Conservation (phyloP, 495 filamentous ascomycete species). For the Aspergillus hancockii region DNA sequence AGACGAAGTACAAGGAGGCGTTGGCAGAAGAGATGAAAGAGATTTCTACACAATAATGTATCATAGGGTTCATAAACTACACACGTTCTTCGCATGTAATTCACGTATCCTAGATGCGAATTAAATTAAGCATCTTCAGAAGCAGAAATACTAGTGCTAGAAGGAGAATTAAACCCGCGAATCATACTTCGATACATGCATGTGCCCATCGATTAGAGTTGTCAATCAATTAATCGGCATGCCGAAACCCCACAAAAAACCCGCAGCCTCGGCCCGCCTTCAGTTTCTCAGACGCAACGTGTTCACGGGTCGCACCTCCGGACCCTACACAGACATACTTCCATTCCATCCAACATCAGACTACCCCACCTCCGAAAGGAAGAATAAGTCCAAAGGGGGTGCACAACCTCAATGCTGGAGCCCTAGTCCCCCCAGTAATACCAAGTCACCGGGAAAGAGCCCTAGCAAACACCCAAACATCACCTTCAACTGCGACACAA, state of each 20-base stretch:
- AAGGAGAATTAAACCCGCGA: not conserved
- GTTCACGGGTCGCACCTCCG: slow-evolving; percentile 17
- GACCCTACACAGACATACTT: not conserved
- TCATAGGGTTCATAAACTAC: not conserved
- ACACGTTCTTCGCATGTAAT: not conserved
- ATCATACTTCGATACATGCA: not conserved
- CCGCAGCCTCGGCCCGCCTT: slow-evolving; percentile 26
- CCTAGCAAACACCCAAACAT: not conserved
- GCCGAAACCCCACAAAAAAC: slow-evolving; percentile 33
- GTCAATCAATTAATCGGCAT: slow-evolving; percentile 27
- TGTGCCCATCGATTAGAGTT: not conserved
- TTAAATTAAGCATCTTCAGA: not conserved
- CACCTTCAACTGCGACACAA: no score
- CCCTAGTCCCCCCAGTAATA: not conserved
- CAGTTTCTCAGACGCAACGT: slow-evolving; percentile 19
- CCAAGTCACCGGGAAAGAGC: not conserved
- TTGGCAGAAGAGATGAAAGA: slow-evolving; percentile 58
- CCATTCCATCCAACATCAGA: not conserved
- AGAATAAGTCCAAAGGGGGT: not conserved
- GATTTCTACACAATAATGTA: slow-evolving; percentile 9
- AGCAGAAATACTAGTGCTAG: not conserved
- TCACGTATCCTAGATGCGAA: not conserved
- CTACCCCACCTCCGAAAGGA: not conserved
- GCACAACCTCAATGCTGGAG: not conserved
- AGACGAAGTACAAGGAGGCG: slow-evolving; percentile 62